Evolutionary conservation across 129 eudicot genomes (phyloP), one percentile per base, ranked within the genome.

Genomic region (Escallonia rubra): DNA sequence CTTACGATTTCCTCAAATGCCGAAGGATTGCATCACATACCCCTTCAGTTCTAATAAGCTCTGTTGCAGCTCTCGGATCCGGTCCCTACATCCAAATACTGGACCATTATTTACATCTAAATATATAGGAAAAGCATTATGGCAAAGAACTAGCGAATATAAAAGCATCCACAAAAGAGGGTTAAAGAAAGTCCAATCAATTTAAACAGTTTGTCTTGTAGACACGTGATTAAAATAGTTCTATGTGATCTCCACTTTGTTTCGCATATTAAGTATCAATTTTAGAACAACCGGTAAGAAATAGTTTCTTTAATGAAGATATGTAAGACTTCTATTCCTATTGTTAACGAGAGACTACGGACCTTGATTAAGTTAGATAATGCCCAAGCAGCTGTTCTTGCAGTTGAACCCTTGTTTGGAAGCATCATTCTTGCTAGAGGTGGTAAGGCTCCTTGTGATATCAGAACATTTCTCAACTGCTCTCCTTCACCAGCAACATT

Each of bases 401-500:
- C 99, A 4, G 96, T 80, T 43, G 99, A 89, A 16, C 99, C 92
- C 81, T 89, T 89, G 80, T 89, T 80, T 43, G 96, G 95, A 54
- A 89, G 80, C 87, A 93, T 84, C 96, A 93, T 93, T 75, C 90
- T 89, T 66, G 96, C 95, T 63, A 93, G 99, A 69, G 96, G 92
- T 55, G 71, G 82, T 59, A 89, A 82, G 39, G 92, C 96, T 75
- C 99, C 99, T 67, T 89, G 99, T 8, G 87, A 85, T 57, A 93
- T 67, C 46, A 93, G 78, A 74, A 86, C 71, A 71, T 79, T 83
- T 79, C 99, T 82, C 69, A 93, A 72, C 43, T 93, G 95, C 78
- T 89, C 93, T 39, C 90, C 96, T 86, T 93, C 99, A 51, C 96
- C 99, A 38, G 99, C 96, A 67, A 93, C 99, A 66, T 93, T 93